These are phyloP conservation scores for Rubroboletus satanas DNA, from an alignment of 768 basidiomycete species.

Conservation along the genomic window DNA sequence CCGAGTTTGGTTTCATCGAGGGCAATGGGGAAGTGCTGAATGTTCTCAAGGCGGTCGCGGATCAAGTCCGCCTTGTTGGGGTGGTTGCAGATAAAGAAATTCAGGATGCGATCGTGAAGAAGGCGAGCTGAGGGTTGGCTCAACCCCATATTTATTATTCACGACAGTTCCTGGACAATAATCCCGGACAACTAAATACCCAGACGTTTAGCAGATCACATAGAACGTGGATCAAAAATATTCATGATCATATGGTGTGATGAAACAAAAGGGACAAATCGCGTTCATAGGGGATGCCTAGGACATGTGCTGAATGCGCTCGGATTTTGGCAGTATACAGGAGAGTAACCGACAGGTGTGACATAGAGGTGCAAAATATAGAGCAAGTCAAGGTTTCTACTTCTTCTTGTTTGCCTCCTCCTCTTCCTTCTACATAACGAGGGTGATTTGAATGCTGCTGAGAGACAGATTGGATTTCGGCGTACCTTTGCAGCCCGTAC, in stretches of 20 bases:
- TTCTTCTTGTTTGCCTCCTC: constrained; percentile 93
- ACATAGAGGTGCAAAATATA: constrained; percentile 22
- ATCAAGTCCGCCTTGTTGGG: constrained; percentile 80
- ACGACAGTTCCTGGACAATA: not conserved
- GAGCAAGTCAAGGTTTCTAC: constrained; percentile 39
- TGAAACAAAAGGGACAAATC: not conserved
- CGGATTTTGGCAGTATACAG: constrained; percentile 38
- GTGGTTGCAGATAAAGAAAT: constrained; percentile 78
- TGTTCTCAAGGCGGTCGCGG: constrained; percentile 80
- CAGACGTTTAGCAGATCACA: not conserved
- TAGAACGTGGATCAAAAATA: not conserved
- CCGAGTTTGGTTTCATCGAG: constrained; percentile 85
- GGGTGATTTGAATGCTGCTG: constrained; percentile 15
- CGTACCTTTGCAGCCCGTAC: constrained; percentile 79
- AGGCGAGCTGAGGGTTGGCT: constrained; percentile 16
- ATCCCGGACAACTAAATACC: constrained; percentile 14
- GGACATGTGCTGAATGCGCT: constrained; percentile 29
- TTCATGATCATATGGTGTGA: not conserved
- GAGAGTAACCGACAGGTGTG: constrained; percentile 17
- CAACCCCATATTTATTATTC: not conserved
- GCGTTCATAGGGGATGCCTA: constrained; percentile 30
- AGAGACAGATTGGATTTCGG: constrained; percentile 5
- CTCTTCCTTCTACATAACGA: constrained; percentile 65
- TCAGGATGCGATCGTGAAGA: constrained; percentile 56
- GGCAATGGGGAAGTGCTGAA: constrained; percentile 83